Evolutionary conservation across 225 moss, liverwort and hornwort genomes (phyloP).

Genomic region (Polytrichum commune): DNA sequence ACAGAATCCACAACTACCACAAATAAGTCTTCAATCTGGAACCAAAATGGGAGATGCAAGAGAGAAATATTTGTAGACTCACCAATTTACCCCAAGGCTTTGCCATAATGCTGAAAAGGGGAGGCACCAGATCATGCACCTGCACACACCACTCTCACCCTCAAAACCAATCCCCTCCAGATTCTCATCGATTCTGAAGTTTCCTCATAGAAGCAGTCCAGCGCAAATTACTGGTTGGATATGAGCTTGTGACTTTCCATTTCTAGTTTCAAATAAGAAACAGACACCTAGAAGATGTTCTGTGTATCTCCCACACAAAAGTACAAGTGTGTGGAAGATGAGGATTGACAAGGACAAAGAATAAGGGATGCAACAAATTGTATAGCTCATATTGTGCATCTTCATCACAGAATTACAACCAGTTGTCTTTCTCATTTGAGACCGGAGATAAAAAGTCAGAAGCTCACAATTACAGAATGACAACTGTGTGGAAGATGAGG

Average conservation of each 20-base stretch:
- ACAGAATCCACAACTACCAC: not conserved
- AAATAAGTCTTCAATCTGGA: not conserved
- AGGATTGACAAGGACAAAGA: no score
- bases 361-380: no score
- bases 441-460: not conserved
- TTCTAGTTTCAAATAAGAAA: not conserved
- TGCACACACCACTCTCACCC: slow-evolving; percentile 33
- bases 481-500: no score
- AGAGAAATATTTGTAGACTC: slow-evolving; percentile 14
- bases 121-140: slow-evolving; percentile 88
- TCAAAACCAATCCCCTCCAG: not conserved
- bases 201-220: not conserved
- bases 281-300: not conserved
- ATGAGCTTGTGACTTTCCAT: not conserved
- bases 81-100: slow-evolving; percentile 81
- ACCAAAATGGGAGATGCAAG: not conserved
- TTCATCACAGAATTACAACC: not conserved
- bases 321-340: no score
- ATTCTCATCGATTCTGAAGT: not conserved
- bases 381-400: no score
- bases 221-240: not conserved
- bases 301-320: no score
- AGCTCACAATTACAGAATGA: no score
- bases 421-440: not conserved
- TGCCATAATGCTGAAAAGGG: slow-evolving; percentile 43